phyloP scores from a whole-genome alignment of 2,329 filamentous ascomycete genomes.

The Xylaria sp. region DNA sequence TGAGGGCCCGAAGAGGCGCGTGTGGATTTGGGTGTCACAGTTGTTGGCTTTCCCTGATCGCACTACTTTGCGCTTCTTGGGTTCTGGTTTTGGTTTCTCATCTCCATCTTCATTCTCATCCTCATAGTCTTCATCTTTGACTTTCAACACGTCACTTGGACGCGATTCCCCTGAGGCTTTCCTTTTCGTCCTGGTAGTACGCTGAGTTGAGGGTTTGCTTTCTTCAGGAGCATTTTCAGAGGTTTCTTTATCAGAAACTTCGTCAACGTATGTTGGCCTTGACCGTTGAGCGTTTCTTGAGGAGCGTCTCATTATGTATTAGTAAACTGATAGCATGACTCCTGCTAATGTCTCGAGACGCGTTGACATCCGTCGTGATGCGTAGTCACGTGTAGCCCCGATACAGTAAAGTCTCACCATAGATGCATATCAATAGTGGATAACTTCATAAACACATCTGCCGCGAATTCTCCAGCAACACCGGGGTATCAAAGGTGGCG shows the following conservation, averaged over 20 bases:
- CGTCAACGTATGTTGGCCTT: background rate
- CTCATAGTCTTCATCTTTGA: constrained; percentile 19
- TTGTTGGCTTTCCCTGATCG: constrained; percentile 9
- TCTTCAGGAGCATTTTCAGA: background rate
- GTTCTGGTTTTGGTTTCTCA: constrained; percentile 7
- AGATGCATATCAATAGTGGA: background rate
- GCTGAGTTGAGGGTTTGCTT: background rate
- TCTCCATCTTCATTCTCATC: too few relatives aligned
- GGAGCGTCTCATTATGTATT: constrained; percentile 28
- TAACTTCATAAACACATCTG: background rate
- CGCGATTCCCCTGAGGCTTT: background rate
- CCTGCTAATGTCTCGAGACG: background rate
- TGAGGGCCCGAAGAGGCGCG: constrained; percentile 23
- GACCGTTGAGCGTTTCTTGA: constrained; percentile 18
- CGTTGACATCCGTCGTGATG: background rate
- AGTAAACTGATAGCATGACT: background rate
- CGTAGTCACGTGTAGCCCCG: constrained; percentile 14
- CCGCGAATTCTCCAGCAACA: too few relatives aligned
- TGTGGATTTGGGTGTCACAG: constrained; percentile 15
- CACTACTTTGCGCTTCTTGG: constrained; percentile 24
- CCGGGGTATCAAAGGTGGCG: too few relatives aligned
- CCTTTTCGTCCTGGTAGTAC: background rate
- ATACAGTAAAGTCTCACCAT: background rate
- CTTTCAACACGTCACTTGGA: constrained; percentile 16
- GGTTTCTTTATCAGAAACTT: background rate